Base-by-base conservation (phyloP, 441 rosid genomes). In the Erysimum pusillum region DNA sequence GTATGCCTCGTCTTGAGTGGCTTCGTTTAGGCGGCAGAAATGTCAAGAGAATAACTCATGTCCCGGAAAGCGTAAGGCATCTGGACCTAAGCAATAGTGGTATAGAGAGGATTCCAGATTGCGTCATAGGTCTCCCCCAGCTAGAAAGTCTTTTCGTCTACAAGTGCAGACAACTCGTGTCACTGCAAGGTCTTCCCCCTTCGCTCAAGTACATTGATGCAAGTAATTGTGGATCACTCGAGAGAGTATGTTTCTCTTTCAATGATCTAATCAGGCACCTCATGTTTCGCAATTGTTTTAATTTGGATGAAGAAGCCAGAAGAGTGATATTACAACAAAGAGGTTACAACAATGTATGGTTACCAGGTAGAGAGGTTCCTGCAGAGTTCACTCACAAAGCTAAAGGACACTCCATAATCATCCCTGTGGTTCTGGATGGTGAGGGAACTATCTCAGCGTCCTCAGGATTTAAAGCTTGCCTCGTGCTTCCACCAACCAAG, bases 341-440 rank as follows among this genome's bases (percentile, higher is more conserved):
- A 0, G 41, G 4, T 13, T 15, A 18, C 18, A 3, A 35, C 0
- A 11, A 66, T 49, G 44, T 66, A 12, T 66, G 71, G 3, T 66
- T 66, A 49, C 71, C 59, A 25, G 46, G 71, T 66, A 67, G 22
- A 49, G 10, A 67, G 3, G 22, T 67, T 36, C 72, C 72, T 2
- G 3, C 22, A 1, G 72, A 67, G 61, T 67, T 52, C 49, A 52
- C 61, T 38, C 49, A 67, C 72, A 67, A 38, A 38, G 61, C 61
- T 38, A 35, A 0, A 5, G 72, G 72, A 53, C 52, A 67, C 10
- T 38, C 49, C 4, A 8, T 62, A 22, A 62, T 25, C 35, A 17
- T 62, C 51, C 48, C 18, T 41, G 8, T 41, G 51, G 67, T 35
- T 20, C 9, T 3, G 42, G 53, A 18, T 12, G 2, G 6, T 49